Evolutionary conservation across 352 stramenopile species (phyloP), one percentile per base, ranked within the genome.

Genomic region (Phytophthora pistaciae): DNA sequence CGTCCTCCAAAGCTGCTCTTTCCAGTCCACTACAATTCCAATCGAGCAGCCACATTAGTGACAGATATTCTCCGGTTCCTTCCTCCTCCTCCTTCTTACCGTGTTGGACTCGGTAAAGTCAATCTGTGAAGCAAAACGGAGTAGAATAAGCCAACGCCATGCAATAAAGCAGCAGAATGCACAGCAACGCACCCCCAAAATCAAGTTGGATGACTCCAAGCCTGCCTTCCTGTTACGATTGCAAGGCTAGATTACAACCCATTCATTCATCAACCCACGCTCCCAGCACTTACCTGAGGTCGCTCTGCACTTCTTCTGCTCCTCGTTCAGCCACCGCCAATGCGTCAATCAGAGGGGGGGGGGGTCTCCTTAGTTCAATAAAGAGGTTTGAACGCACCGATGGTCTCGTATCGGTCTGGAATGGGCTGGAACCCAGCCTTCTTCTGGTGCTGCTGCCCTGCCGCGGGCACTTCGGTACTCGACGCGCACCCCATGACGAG

Each of bases 31-130:
- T 93, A 3, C 49, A 63, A 29, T 60, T 18, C 25, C 27, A 36
- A 29, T n/a, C n/a, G 13, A 56, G 9, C 10, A 33, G 25, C 25
- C 6, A 38, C 33, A 33, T 42, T 33, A 55, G 3, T n/a, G 46
- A 9, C 8, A 11, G 18, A 14, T 8, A 23, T 23, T 29, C 1
- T 18, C 23, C 31, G 58, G 27, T 20, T 38, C 3, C 2, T 29
- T 29, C 25, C 16, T 18, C 10, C 56, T 20, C 11, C 16, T 49
- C 1, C 23, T 55, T 33, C 61, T 29, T 44, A 90, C 82, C 72
- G 85, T 83, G 66, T 91, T 90, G 50, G 80, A 84, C 50, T 91
- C 87, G 16, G 87, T 94, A 49, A 84, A 93, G 59, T 91, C 83
- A n/a, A 91, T 74, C 74, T 74, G 72, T 9, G 90, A 57, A 23